A percentile compares a stretch with the other conserved stretches of the same genome.
These are phyloP conservation scores for Didymellaceae sp. DNA, from an alignment of 2,329 filamentous ascomycete species.

Conservation along the genomic window DNA sequence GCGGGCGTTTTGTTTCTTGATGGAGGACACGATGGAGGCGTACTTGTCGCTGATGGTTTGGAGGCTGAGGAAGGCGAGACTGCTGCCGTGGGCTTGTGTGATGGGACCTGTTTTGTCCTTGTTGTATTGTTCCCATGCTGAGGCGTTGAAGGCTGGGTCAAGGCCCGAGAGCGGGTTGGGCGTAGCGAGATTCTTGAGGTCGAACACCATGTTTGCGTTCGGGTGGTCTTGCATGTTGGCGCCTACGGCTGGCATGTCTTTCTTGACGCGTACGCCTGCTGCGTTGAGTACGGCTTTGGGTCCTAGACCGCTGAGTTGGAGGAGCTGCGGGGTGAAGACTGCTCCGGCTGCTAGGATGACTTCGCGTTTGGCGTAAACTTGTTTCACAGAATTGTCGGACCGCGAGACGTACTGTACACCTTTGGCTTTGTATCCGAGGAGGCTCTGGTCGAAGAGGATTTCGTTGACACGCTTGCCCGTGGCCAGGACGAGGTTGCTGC, in stretches of 20 bases:
- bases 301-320: constrained; percentile 41
- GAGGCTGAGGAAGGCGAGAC: constrained; percentile 29
- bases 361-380: constrained; percentile 50
- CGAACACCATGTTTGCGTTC: constrained; percentile 27
- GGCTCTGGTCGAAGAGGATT: constrained; percentile 28
- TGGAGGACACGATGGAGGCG: constrained; percentile 23
- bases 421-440: constrained; percentile 25
- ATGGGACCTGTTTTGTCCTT: constrained; percentile 35
- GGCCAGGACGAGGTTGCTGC: constrained; percentile 31
- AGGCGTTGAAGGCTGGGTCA: constrained; percentile 35
- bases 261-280: constrained; percentile 34
- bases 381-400: constrained; percentile 22
- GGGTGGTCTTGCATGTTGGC: constrained; percentile 46
- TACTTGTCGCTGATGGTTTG: constrained; percentile 27
- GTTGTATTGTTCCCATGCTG: constrained; percentile 37
- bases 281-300: constrained; percentile 30
- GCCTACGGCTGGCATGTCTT: constrained; percentile 38
- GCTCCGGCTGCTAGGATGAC: constrained; percentile 65
- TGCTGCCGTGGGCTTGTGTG: constrained; percentile 34
- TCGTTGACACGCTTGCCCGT: constrained; percentile 34
- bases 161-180: constrained; percentile 28
- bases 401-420: constrained; percentile 32
- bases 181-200: constrained; percentile 29
- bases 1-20: constrained; percentile 26
- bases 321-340: constrained; percentile 64